Conservation (phyloP, 2,329 filamentous ascomycete species). For the Tolypocladium inflatum region DNA sequence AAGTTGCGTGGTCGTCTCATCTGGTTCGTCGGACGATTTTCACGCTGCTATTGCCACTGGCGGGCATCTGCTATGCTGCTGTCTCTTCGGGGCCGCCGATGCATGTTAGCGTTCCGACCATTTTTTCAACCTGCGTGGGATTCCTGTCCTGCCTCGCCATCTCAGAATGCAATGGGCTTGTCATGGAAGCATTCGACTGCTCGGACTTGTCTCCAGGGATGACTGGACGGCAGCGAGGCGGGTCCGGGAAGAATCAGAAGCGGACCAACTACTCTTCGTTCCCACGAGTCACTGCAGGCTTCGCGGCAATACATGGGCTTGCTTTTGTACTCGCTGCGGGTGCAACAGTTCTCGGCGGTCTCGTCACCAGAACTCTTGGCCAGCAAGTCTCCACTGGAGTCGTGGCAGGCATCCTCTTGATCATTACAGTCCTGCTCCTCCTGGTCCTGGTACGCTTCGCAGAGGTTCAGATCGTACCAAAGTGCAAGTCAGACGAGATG, state of each 20-base stretch:
- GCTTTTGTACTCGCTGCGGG: conserved; percentile 61
- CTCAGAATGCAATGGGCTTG: conserved; percentile 64
- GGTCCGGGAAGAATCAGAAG: conserved; percentile 27
- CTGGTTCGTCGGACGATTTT: conserved; percentile 60
- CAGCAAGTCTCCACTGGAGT: conserved; percentile 60
- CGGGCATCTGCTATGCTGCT: conserved; percentile 57
- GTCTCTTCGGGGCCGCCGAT: conserved; percentile 53
- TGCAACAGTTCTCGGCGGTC: conserved; percentile 59
- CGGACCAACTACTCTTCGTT: conserved; percentile 67
- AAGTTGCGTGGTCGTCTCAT: conserved; percentile 62
- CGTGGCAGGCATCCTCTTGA: conserved; percentile 56
- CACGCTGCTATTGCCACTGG: conserved; percentile 55
- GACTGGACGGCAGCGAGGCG: conserved; percentile 44
- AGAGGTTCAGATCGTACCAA: conserved; percentile 59
- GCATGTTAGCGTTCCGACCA: conserved; percentile 52
- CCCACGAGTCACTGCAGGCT: conserved; percentile 61
- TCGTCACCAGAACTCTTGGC: conserved; percentile 54
- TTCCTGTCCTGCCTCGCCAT: conserved; percentile 66
- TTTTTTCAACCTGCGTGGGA: conserved; percentile 57
- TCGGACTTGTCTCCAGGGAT: conserved; percentile 67
- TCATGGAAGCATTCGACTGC: conserved; percentile 78
- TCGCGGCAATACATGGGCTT: conserved; percentile 60
- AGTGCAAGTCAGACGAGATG: conserved; percentile 45
- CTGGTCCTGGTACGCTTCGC: conserved; percentile 55
- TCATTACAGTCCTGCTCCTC: conserved; percentile 54